Percentiles rank a stretch among this genome's conserved stretches.
Evolutionary conservation across 2,329 filamentous ascomycete species (phyloP).

Genomic region (Neofusicoccum sp.): DNA sequence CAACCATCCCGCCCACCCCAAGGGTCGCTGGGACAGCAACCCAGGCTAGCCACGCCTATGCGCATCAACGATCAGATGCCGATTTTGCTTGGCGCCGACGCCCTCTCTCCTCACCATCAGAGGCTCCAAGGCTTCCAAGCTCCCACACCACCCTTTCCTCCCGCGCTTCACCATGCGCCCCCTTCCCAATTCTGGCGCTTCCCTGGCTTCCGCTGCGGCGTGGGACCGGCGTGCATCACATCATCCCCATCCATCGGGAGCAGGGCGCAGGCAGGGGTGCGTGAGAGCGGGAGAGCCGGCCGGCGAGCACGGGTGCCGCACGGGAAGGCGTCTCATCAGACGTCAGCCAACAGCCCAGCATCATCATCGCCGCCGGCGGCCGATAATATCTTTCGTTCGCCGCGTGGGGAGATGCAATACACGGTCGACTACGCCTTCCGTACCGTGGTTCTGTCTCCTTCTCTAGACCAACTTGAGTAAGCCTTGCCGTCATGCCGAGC

Average conservation of each 20-base stretch:
- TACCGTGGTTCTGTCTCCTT: no score
- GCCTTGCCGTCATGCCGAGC: background rate
- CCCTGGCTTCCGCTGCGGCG: background rate
- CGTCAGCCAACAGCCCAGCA: background rate
- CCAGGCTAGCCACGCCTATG: background rate
- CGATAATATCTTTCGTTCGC: background rate
- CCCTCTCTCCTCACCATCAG: background rate
- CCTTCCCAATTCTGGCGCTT: background rate
- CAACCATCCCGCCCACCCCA: background rate
- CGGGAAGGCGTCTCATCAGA: constrained; percentile 2
- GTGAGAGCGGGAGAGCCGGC: background rate
- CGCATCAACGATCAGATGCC: constrained; percentile 6
- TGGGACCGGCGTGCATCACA: constrained; percentile 6
- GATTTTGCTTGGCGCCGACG: background rate
- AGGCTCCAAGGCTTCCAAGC: background rate
- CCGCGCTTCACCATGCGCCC: constrained; percentile 5
- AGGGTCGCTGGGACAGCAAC: background rate
- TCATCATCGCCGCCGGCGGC: background rate
- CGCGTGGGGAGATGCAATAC: no score
- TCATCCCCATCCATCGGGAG: background rate
- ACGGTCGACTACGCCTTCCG: no score
- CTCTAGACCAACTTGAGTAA: background rate
- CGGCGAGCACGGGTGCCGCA: background rate
- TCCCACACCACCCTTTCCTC: background rate
- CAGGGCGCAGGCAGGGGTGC: background rate